These are phyloP conservation scores for Diplodia intermedia DNA, from an alignment of 2,329 filamentous ascomycete genomes.

Conservation along the genomic window DNA sequence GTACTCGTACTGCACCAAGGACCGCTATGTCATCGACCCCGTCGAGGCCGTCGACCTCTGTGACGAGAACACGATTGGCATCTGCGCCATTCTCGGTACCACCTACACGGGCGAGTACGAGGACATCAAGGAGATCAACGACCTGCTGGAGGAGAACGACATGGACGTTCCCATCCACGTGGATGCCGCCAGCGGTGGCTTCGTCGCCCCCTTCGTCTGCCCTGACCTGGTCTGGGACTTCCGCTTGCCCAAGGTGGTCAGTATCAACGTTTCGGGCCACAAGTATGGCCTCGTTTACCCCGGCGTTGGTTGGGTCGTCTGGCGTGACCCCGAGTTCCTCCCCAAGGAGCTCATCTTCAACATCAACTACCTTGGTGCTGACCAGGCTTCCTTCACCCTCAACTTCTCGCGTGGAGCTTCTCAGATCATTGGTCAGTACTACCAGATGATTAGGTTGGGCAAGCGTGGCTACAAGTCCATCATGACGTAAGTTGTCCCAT, in stretches of 20 bases:
- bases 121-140: slow-evolving; percentile 90
- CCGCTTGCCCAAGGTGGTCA: slow-evolving; percentile 83
- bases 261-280: slow-evolving; percentile 93
- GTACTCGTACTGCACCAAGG: slow-evolving; percentile 69
- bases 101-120: slow-evolving; percentile 98
- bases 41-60: slow-evolving; percentile 66
- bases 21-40: slow-evolving; percentile 69
- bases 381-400: slow-evolving; percentile 93
- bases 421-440: slow-evolving; percentile 96
- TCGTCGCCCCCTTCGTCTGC: slow-evolving; percentile 89
- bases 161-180: slow-evolving; percentile 91
- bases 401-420: slow-evolving; percentile 97
- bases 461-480: slow-evolving; percentile 91
- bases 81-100: slow-evolving; percentile 87
- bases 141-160: slow-evolving; percentile 75
- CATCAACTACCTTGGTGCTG: slow-evolving; percentile 97
- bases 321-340: slow-evolving; percentile 81
- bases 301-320: slow-evolving; percentile 92
- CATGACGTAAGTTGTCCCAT: slow-evolving; percentile 65
- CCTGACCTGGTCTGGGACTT: slow-evolving; percentile 92
- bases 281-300: slow-evolving; percentile 75
- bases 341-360: slow-evolving; percentile 96
- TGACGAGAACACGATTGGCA: slow-evolving; percentile 82
- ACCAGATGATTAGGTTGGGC: slow-evolving; percentile 93
- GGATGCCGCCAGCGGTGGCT: slow-evolving; percentile 89